These are phyloP conservation scores for Clavispora vitiphila DNA, from an alignment of 805 yeast species.

Conservation along the genomic window DNA sequence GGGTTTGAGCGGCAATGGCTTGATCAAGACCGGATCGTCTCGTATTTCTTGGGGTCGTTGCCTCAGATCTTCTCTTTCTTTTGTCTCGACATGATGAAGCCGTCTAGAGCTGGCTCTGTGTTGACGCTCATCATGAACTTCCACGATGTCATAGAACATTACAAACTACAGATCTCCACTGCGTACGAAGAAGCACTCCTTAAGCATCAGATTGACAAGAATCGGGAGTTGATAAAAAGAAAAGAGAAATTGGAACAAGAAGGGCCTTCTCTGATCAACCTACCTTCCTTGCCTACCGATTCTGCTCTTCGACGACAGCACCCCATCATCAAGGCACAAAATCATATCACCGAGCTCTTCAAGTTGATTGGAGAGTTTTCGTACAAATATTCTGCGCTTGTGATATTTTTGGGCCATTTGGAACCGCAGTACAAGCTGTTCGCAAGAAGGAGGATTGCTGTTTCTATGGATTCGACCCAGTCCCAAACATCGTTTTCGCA, in stretches of 20 bases:
- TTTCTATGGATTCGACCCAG: background rate
- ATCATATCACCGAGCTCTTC: conserved; percentile 25
- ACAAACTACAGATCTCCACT: conserved; percentile 28
- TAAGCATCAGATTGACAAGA: conserved; percentile 26
- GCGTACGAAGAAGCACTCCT: conserved; percentile 30
- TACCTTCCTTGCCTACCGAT: conserved; percentile 25
- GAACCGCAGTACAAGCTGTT: conserved; percentile 20
- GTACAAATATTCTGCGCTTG: conserved; percentile 20
- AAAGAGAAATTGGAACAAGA: conserved; percentile 17
- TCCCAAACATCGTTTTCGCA: background rate
- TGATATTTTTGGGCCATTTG: conserved; percentile 27
- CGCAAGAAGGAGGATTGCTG: background rate
- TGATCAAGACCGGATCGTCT: conserved; percentile 5
- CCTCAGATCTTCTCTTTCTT: conserved; percentile 22
- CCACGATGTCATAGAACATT: conserved; percentile 33
- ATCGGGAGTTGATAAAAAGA: conserved; percentile 17
- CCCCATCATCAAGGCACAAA: conserved; percentile 26
- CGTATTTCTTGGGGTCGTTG: conserved; percentile 23
- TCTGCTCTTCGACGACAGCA: conserved; percentile 26
- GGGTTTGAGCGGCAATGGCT: conserved; percentile 20
- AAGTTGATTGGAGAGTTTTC: conserved; percentile 22
- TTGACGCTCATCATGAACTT: conserved; percentile 26
- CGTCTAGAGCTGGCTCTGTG: conserved; percentile 7
- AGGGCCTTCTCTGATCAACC: conserved; percentile 17
- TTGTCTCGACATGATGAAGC: conserved; percentile 7